Conservation (phyloP, 2,329 filamentous ascomycete species). For the Neodidymelliopsis sp. region DNA sequence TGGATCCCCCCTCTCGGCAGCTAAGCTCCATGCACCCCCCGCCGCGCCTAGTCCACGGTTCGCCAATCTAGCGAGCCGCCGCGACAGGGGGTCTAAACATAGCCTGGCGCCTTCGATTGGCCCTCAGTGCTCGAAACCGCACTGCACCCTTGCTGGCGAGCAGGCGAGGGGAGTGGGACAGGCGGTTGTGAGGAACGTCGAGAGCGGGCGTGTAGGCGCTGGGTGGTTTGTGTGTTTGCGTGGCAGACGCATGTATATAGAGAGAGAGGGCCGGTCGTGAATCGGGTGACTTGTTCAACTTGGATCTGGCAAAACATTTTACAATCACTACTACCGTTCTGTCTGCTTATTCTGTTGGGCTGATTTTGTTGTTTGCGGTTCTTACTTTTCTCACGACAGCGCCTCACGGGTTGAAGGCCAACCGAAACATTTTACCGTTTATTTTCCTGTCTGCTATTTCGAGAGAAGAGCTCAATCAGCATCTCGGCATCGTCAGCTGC, state of each 20-base stretch:
- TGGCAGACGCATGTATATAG: conserved; percentile 19
- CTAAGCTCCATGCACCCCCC: conserved; percentile 1
- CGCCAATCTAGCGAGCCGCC: conserved; percentile 16
- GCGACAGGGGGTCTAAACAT: conserved; percentile 1
- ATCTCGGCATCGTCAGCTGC: background rate
- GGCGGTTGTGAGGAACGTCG: conserved; percentile 13
- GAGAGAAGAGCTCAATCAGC: conserved; percentile 5
- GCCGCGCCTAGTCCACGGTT: no score
- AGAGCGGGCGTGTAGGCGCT: conserved; percentile 10
- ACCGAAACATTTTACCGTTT: background rate
- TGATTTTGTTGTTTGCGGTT: conserved; percentile 6
- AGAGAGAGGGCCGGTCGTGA: conserved; percentile 7
- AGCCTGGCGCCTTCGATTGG: background rate
- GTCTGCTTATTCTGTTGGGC: conserved; percentile 11
- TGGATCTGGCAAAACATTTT: conserved; percentile 9
- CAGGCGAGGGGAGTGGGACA: conserved; percentile 17
- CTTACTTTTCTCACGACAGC: conserved; percentile 15
- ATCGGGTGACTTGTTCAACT: conserved; percentile 7
- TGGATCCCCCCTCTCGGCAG: conserved; percentile 6
- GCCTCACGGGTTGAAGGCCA: conserved; percentile 1
- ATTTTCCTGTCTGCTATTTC: conserved; percentile 3
- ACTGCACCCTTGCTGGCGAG: background rate
- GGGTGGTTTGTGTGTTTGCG: conserved; percentile 17
- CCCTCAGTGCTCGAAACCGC: background rate
- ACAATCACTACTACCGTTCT: background rate